Conservation (phyloP, 139 green algal genomes). For the Pycnococcus provasolii region DNA sequence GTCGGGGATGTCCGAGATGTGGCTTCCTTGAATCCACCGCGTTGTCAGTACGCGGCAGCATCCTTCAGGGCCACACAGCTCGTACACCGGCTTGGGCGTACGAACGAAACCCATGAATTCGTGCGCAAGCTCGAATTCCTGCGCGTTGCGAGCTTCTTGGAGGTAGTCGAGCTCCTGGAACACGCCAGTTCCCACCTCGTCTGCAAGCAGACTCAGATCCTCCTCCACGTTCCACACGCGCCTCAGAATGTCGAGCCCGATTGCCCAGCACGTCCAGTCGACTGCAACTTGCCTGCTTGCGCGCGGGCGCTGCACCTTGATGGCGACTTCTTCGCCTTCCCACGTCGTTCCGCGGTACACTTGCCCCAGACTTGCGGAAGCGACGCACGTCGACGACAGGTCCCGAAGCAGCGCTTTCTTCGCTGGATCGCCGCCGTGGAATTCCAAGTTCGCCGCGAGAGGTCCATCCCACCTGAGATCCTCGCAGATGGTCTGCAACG, state of each 20-base stretch:
- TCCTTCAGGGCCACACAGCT: neutral
- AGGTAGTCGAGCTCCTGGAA: conserved; percentile 35
- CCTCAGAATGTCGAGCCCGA: conserved; percentile 19
- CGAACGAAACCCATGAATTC: conserved; percentile 28
- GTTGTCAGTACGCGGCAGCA: conserved; percentile 23
- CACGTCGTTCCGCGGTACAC: conserved; percentile 30
- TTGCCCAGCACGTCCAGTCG: conserved; percentile 21
- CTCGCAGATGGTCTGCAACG: conserved; percentile 21
- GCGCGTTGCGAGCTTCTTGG: conserved; percentile 24
- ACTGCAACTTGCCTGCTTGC: conserved; percentile 20
- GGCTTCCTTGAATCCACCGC: conserved; percentile 28
- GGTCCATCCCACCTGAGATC: conserved; percentile 24
- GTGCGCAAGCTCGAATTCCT: conserved; percentile 27
- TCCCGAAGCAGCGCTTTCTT: conserved; percentile 15
- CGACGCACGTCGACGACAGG: conserved; percentile 14
- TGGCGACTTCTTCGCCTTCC: conserved; percentile 24
- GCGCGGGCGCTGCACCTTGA: conserved; percentile 32
- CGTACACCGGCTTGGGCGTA: conserved; percentile 4
- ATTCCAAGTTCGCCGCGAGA: conserved; percentile 12
- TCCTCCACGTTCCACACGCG: conserved; percentile 18
- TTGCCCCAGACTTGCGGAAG: conserved; percentile 27
- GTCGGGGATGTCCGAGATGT: conserved; percentile 16
- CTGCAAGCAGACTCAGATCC: conserved; percentile 26
- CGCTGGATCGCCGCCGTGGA: neutral
- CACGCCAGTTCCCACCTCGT: conserved; percentile 32